Conservation (phyloP, 73 alveolate species). For the Stentor coeruleus region DNA sequence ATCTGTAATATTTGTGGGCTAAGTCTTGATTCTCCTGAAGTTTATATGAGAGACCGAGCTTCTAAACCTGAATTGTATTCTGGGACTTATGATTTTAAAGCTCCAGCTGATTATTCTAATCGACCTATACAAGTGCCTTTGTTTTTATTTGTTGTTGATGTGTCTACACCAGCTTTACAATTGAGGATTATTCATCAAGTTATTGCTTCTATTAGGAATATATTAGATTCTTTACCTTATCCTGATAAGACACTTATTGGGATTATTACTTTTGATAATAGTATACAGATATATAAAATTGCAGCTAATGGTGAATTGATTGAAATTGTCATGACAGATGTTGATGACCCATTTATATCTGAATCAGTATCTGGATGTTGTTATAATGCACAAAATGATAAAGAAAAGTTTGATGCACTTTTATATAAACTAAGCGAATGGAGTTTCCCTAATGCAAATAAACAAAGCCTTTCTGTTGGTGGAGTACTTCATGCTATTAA, state of each 20-base stretch:
- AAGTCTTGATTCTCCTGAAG: constrained; percentile 41
- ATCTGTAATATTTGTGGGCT: constrained; percentile 51
- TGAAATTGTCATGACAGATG: constrained; percentile 24
- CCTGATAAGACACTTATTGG: constrained; percentile 33
- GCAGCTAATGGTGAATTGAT: constrained; percentile 39
- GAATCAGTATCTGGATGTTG: not conserved
- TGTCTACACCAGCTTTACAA: constrained; percentile 33
- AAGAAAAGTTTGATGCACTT: not conserved
- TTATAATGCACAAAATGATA: not conserved
- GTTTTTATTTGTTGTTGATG: constrained; percentile 44
- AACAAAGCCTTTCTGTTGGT: not conserved
- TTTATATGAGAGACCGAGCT: constrained; percentile 28
- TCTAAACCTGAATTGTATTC: constrained; percentile 45
- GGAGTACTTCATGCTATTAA: not conserved
- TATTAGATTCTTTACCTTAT: constrained; percentile 43
- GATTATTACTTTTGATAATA: constrained; percentile 33
- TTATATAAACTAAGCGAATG: not conserved
- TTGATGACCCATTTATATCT: constrained; percentile 30
- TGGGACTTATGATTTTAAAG: constrained; percentile 68
- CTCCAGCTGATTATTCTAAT: constrained; percentile 37
- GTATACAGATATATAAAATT: constrained; percentile 31
- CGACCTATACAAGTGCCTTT: constrained; percentile 9
- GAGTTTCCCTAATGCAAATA: not conserved
- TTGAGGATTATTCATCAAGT: constrained; percentile 36
- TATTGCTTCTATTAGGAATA: constrained; percentile 30